Base-by-base conservation (phyloP, 1,139 yeast species). In the Candida tropicalis region DNA sequence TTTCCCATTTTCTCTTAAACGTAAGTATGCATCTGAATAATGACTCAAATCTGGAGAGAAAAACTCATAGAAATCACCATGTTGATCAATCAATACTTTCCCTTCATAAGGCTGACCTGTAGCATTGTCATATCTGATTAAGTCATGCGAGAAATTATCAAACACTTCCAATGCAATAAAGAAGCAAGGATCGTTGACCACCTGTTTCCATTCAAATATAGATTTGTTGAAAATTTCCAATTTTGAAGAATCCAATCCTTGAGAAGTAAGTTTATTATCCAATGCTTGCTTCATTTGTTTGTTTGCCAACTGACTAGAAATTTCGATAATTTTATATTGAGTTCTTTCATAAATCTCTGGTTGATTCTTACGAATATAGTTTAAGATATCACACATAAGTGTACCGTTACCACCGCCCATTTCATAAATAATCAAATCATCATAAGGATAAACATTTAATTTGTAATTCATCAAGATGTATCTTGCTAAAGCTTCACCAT, bases 361-460 rank as follows among this genome's bases (percentile, higher is more conserved):
- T 49, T 84, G 85, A 15, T 75, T 68, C 18, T 66, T 67, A 48
- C 80, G 73, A 48, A 88, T 76, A 57, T 75, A 88, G 55, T 82
- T 83, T 52, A 88, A 65, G n/a, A 88, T 78, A 56, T 88, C 84
- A 46, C 79, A 64, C 96, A 88, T 88, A 45, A 88, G 63, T 0
- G 96, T 88, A 42, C 96, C 96, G 56, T 88, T 88, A 51, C 96
- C 96, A 28, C 93, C 96, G 45, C 96, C 96, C 76, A 87, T 81
- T 64, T 89, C 97, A 62, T 87, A 89, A 11, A 88, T 85, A 6
- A 82, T 71, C 39, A 88, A 68, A 53, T 84, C 89, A 28, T 77
- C 67, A 52, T 80, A 79, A 0, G 88, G 87, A 50, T 78, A 82
- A 28, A 54, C 49, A 44, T 82, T 81, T 43, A 81, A 60, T 57